Percentiles rank a stretch among this genome's conserved stretches.
These are phyloP conservation scores for Phaeosphaeriaceae sp. DNA, from an alignment of 2,329 filamentous ascomycete species.

Conservation along the genomic window DNA sequence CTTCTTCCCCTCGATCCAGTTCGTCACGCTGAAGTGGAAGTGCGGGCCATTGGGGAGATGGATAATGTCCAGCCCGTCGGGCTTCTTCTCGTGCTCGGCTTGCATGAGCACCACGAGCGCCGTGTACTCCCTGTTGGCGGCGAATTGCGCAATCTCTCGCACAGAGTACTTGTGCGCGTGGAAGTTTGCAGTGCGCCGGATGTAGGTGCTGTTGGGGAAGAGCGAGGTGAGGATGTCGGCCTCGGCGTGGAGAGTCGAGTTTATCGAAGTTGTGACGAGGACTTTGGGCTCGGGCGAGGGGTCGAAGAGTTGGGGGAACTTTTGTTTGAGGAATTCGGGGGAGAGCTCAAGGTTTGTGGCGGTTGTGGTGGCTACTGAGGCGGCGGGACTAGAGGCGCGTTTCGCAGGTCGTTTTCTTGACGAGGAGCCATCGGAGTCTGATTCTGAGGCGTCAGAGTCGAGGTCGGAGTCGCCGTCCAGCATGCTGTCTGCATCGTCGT, in stretches of 20 bases:
- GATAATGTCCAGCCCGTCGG: conserved; percentile 81
- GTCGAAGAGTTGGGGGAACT: conserved; percentile 67
- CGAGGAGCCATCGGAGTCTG: conserved; percentile 56
- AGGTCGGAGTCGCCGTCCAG: conserved; percentile 60
- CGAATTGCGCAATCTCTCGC: conserved; percentile 87
- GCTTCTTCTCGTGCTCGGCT: conserved; percentile 75
- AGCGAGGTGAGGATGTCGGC: conserved; percentile 78
- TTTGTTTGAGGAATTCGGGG: conserved; percentile 65
- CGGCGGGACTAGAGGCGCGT: conserved; percentile 62
- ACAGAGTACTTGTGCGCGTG: conserved; percentile 92
- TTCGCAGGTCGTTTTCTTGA: conserved; percentile 48
- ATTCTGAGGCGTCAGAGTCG: conserved; percentile 52
- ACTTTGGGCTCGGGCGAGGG: conserved; percentile 75
- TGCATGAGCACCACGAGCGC: conserved; percentile 86
- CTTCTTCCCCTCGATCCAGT: conserved; percentile 87
- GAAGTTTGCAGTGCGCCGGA: conserved; percentile 82
- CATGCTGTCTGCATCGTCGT: conserved; percentile 70
- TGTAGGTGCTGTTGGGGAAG: conserved; percentile 82
- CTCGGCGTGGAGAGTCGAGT: conserved; percentile 85
- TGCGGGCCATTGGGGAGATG: conserved; percentile 86
- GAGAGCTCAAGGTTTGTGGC: conserved; percentile 66
- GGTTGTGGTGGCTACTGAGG: conserved; percentile 53
- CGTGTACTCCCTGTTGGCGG: conserved; percentile 81
- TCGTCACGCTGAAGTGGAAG: conserved; percentile 89
- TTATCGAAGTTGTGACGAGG: conserved; percentile 88